These are phyloP conservation scores for Withania somnifera DNA, from an alignment of 305 asterid genomes.

Conservation along the genomic window DNA sequence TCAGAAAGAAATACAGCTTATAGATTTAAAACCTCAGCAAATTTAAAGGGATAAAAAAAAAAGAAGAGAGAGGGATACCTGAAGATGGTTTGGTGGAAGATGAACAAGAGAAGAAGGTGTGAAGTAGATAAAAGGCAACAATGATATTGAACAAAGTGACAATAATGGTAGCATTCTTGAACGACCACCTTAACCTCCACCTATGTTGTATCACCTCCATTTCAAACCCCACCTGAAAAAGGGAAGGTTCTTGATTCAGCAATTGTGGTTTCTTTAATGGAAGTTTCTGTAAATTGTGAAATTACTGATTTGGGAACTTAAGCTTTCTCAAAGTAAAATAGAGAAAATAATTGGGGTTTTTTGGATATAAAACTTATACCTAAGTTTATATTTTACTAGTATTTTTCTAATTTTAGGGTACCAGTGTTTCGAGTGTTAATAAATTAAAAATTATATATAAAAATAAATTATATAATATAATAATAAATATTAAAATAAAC, in stretches of 20 bases:
- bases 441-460: too few relatives aligned
- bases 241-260: background rate
- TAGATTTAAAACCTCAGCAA: background rate
- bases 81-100: slow-evolving; percentile 30
- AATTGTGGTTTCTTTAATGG: background rate
- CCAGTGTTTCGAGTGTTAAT: too few relatives aligned
- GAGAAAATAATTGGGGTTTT: too few relatives aligned
- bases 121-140: slow-evolving; percentile 53
- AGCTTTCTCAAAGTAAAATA: background rate
- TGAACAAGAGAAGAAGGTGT: slow-evolving; percentile 38
- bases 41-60: background rate
- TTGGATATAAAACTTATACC: too few relatives aligned
- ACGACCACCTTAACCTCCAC: slow-evolving; percentile 60
- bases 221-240: background rate
- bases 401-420: too few relatives aligned
- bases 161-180: slow-evolving; percentile 65
- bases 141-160: slow-evolving; percentile 58
- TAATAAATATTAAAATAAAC: too few relatives aligned
- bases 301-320: background rate
- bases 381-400: too few relatives aligned
- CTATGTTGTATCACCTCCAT: slow-evolving; percentile 62
- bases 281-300: background rate
- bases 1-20: background rate
- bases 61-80: slow-evolving; percentile 11
- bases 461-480: too few relatives aligned